phyloP scores from a whole-genome alignment of 73 alveolate genomes.

The Tetrahymena thermophila region DNA sequence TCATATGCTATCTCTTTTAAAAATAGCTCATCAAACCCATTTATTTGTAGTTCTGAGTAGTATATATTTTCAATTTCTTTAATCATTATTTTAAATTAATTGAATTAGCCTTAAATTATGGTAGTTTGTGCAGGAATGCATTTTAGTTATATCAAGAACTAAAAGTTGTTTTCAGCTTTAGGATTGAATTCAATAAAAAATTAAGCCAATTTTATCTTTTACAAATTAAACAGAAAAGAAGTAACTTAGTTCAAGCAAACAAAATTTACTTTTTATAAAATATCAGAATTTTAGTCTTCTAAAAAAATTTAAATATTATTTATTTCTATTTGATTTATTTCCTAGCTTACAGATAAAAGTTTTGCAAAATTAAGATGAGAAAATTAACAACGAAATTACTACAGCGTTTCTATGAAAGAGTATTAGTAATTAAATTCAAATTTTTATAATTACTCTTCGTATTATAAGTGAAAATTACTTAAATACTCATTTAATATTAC shows the following conservation, averaged over 20 bases:
- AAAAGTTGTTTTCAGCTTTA: not conserved
- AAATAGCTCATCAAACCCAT: not conserved
- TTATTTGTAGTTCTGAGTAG: not conserved
- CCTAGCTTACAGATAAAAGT: not conserved
- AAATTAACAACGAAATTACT: too few relatives aligned
- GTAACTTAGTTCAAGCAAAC: not conserved
- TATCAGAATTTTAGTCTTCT: not conserved
- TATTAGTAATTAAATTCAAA: too few relatives aligned
- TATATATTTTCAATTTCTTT: not conserved
- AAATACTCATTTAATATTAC: too few relatives aligned
- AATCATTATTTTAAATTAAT: not conserved
- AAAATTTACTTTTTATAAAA: not conserved
- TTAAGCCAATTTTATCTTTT: not conserved
- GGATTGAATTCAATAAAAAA: not conserved
- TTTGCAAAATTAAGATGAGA: too few relatives aligned
- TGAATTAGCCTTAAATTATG: not conserved
- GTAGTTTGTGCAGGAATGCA: not conserved
- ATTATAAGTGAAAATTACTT: too few relatives aligned
- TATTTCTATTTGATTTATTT: not conserved
- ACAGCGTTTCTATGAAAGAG: too few relatives aligned
- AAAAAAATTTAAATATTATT: too few relatives aligned
- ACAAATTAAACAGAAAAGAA: not conserved
- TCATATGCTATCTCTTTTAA: not conserved
- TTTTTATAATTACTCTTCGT: too few relatives aligned
- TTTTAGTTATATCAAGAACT: not conserved